Evolutionary conservation across 345 rosid species (phyloP).

Genomic region (Populus alba): DNA sequence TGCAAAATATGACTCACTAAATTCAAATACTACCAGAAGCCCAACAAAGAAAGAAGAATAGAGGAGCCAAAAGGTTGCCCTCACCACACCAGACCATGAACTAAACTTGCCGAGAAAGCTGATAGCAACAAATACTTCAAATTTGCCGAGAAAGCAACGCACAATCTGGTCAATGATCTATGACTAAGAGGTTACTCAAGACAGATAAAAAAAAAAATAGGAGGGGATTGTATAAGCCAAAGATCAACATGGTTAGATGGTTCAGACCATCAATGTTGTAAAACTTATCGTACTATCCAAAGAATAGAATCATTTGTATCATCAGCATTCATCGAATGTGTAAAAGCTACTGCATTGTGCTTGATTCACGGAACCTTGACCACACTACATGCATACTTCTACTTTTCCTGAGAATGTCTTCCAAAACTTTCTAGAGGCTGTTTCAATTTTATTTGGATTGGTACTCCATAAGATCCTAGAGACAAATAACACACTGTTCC

Average conservation of each 20-base stretch:
- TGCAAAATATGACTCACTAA: background rate
- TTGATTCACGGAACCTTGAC: background rate
- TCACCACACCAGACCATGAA: background rate
- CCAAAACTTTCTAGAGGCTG: background rate
- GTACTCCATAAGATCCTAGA: background rate
- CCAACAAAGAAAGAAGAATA: background rate
- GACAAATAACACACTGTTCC: background rate
- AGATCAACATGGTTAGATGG: background rate
- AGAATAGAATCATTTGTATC: background rate
- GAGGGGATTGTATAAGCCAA: background rate
- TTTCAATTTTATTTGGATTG: no score
- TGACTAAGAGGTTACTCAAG: background rate
- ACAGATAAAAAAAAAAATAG: background rate
- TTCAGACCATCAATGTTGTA: background rate
- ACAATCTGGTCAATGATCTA: background rate
- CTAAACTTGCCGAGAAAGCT: background rate
- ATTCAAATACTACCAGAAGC: background rate
- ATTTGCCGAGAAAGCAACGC: background rate
- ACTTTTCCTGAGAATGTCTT: background rate
- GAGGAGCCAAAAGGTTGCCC: background rate
- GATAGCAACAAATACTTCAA: background rate
- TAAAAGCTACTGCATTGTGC: no score
- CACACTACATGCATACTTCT: background rate
- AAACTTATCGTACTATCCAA: background rate
- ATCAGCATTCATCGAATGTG: background rate